These are phyloP conservation scores for Hanseniaspora uvarum DNA, from an alignment of 1,139 yeast species.

Conservation along the genomic window DNA sequence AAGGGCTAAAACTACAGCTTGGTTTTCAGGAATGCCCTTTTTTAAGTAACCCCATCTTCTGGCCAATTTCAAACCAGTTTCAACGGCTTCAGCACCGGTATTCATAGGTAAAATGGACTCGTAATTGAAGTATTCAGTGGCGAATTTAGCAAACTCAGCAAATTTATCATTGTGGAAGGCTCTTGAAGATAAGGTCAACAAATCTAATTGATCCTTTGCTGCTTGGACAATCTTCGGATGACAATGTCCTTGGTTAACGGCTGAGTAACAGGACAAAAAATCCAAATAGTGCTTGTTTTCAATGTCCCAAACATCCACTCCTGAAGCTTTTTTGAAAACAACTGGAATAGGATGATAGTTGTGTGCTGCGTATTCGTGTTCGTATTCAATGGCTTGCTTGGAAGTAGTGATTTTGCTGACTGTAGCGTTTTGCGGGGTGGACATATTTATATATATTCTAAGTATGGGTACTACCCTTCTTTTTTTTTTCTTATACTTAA, in stretches of 20 bases:
- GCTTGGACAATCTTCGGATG: slow-evolving; percentile 88
- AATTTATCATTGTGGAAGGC: slow-evolving; percentile 88
- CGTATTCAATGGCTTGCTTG: slow-evolving; percentile 55
- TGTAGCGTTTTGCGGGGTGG: slow-evolving; percentile 21
- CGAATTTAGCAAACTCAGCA: slow-evolving; percentile 76
- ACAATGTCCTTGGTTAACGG: slow-evolving; percentile 97
- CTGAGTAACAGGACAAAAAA: slow-evolving; percentile 86
- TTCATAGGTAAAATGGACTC: slow-evolving; percentile 96
- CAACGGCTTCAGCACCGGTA: slow-evolving; percentile 98
- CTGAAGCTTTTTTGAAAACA: slow-evolving; percentile 73
- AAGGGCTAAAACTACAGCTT: slow-evolving; percentile 82
- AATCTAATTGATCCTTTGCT: slow-evolving; percentile 74
- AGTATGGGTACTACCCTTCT: too few relatives aligned
- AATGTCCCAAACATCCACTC: slow-evolving; percentile 97
- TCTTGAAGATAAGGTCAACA: slow-evolving; percentile 75
- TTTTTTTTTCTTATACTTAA: too few relatives aligned
- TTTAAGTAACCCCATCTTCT: slow-evolving; percentile 94
- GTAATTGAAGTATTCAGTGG: slow-evolving; percentile 80
- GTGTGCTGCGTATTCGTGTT: slow-evolving; percentile 80
- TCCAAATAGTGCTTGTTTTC: slow-evolving; percentile 84
- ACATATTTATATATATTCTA: slow-evolving; percentile 2
- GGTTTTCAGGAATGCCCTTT: slow-evolving; percentile 71
- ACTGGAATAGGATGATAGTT: slow-evolving; percentile 96
- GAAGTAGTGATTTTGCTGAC: slow-evolving; percentile 47
- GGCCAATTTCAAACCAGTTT: slow-evolving; percentile 85